Evolutionary conservation across 345 rosid genomes (phyloP).

Genomic region (Eucalyptus rudis): DNA sequence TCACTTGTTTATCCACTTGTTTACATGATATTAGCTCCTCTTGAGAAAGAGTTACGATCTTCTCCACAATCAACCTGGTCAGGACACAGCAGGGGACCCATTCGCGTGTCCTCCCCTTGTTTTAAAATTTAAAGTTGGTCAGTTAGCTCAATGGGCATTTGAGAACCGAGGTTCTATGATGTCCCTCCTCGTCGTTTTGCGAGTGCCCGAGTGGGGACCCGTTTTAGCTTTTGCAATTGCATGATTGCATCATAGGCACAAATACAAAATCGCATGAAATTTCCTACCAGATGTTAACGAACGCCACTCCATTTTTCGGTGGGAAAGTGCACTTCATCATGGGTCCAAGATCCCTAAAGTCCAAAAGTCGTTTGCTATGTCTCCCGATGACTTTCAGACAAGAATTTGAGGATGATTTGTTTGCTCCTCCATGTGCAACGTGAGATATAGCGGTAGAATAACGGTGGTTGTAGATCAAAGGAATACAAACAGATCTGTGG

Average conservation of each 20-base stretch:
- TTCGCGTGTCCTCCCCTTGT: background rate
- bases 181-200: background rate
- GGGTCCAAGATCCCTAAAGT: background rate
- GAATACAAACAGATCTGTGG: background rate
- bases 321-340: background rate
- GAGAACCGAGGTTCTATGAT: background rate
- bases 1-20: background rate
- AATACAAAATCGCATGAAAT: background rate
- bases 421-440: background rate
- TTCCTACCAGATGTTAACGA: background rate
- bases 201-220: background rate
- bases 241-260: background rate
- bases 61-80: background rate
- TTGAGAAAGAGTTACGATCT: background rate
- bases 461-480: background rate
- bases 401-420: background rate
- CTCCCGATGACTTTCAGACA: background rate
- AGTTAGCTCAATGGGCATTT: background rate
- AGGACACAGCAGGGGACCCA: background rate
- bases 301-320: background rate
- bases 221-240: background rate
- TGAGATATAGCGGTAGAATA: background rate
- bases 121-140: background rate
- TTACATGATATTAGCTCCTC: background rate
- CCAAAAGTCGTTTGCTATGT: background rate